Percentiles rank a stretch among this genome's conserved stretches.
Conservation (phyloP, 2,329 filamentous ascomycete species). For the Didymella arachidicola region DNA sequence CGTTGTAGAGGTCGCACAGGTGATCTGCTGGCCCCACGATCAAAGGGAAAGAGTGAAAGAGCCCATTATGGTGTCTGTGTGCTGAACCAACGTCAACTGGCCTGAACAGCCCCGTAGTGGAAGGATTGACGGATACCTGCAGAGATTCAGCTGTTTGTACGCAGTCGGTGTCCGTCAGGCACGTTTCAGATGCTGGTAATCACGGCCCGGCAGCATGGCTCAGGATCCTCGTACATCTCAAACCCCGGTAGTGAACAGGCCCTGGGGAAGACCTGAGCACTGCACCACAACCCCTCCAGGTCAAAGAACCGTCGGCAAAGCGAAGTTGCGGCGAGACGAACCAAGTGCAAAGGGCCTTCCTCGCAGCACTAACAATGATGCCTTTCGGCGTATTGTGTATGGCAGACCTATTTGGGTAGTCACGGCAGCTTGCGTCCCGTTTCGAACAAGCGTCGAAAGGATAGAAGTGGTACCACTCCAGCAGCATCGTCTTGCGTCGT, state of each 20-base stretch:
- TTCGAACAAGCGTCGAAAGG: constrained; percentile 19
- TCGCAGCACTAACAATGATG: constrained; percentile 1
- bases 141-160: constrained; percentile 16
- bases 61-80: constrained; percentile 6
- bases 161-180: constrained; percentile 22
- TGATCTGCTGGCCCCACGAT: constrained; percentile 20
- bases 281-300: constrained; percentile 9
- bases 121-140: constrained; percentile 12
- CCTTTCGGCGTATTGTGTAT: constrained; percentile 26
- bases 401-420: constrained; percentile 33
- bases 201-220: constrained; percentile 41
- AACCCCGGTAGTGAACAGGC: constrained; percentile 18
- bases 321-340: constrained; percentile 1
- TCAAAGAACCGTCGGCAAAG: constrained; percentile 2
- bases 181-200: constrained; percentile 41
- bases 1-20: constrained; percentile 34
- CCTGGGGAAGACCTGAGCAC: background rate
- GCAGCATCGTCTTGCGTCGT: constrained; percentile 9
- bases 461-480: constrained; percentile 11
- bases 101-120: background rate
- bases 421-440: constrained; percentile 37
- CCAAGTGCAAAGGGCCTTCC: constrained; percentile 2
- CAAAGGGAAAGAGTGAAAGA: constrained; percentile 9
- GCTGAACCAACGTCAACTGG: constrained; percentile 2
- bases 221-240: constrained; percentile 29